Evolutionary conservation across 2,329 filamentous ascomycete species (phyloP).

Genomic region (Aureobasidium subglaciale): DNA sequence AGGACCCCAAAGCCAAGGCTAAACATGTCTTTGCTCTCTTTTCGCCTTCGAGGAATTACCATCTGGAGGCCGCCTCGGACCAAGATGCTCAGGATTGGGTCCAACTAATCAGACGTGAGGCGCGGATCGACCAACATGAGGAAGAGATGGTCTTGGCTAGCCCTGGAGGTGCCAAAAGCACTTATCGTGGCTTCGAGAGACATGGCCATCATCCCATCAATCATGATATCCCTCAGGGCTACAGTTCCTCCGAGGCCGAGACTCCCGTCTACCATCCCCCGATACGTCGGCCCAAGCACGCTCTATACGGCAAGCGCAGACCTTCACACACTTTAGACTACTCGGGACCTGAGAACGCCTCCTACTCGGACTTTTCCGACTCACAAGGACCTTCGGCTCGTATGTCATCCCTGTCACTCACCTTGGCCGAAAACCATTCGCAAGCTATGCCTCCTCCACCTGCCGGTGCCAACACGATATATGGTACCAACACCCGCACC

Average conservation of each 20-base stretch:
- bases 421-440: conserved; percentile 19
- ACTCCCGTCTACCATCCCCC: conserved; percentile 17
- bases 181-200: conserved; percentile 37
- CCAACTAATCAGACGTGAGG: conserved; percentile 67
- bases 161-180: conserved; percentile 48
- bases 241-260: conserved; percentile 41
- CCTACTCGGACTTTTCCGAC: conserved; percentile 75
- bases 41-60: conserved; percentile 82
- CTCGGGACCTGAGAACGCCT: conserved; percentile 61
- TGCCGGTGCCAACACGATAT: conserved; percentile 28
- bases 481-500: conserved; percentile 23
- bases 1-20: conserved; percentile 80
- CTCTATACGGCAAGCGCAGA: conserved; percentile 36
- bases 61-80: conserved; percentile 69
- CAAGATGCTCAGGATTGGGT: conserved; percentile 84
- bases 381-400: conserved; percentile 24
- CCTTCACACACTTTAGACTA: conserved; percentile 55
- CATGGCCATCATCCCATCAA: conserved; percentile 18
- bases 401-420: conserved; percentile 28
- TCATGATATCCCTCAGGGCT: conserved; percentile 23
- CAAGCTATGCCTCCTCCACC: conserved; percentile 18
- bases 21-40: conserved; percentile 89
- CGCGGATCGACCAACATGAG: conserved; percentile 81
- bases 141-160: conserved; percentile 72
- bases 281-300: conserved; percentile 8